Conservation (phyloP, 768 basidiomycete genomes). For the Calocybe cyanea region DNA sequence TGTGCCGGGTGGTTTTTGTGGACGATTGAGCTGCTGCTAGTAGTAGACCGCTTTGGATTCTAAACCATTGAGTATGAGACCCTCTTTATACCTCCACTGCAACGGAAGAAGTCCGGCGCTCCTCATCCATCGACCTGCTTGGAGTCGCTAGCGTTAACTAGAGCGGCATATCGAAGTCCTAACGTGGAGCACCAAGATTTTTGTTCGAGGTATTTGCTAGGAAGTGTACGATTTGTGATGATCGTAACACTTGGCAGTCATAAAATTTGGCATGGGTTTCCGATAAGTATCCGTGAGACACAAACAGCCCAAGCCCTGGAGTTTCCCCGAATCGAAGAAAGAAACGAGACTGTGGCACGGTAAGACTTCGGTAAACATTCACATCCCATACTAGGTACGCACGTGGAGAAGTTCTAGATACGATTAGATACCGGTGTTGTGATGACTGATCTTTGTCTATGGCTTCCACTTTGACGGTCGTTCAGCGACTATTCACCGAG, state of each 20-base stretch:
- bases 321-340: constrained; percentile 1
- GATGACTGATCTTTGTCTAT: too few species aligned
- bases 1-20: too few species aligned
- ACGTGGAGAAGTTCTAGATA: not conserved
- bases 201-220: too few species aligned
- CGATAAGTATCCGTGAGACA: constrained; percentile 1
- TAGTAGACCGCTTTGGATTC: too few species aligned
- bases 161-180: not conserved
- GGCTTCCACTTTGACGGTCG: too few species aligned
- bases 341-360: not conserved
- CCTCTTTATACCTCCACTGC: constrained; percentile 3
- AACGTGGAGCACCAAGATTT: not conserved
- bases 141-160: not conserved
- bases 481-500: too few species aligned
- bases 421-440: too few species aligned
- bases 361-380: not conserved
- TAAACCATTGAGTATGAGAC: not conserved
- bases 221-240: too few species aligned
- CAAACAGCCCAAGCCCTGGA: not conserved
- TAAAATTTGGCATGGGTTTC: not conserved
- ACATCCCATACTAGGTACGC: not conserved
- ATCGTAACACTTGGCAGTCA: not conserved
- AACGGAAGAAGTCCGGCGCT: constrained; percentile 7
- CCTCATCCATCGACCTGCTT: not conserved
- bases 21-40: too few species aligned